These are phyloP conservation scores for Syzygium grande DNA, from an alignment of 345 rosid species.

Conservation along the genomic window DNA sequence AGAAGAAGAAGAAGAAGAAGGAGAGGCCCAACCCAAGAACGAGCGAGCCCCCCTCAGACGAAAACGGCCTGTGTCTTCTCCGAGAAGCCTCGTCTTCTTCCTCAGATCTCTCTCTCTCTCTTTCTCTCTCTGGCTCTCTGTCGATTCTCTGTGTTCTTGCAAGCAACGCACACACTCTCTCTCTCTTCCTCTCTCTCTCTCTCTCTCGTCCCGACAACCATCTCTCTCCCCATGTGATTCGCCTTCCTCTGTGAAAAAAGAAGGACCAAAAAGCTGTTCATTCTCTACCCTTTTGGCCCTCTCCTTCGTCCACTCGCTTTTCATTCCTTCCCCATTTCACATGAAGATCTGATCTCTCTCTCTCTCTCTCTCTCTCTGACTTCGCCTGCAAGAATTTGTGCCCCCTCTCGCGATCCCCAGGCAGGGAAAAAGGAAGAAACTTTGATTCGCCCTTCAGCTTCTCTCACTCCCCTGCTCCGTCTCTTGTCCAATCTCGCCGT, in stretches of 20 bases:
- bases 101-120: neutral
- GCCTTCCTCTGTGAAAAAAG: neutral
- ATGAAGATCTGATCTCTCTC: neutral
- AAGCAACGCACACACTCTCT: neutral
- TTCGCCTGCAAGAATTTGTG: neutral
- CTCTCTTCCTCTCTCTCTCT: neutral
- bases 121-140: neutral
- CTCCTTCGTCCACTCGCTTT: neutral
- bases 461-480: neutral
- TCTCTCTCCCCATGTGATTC: neutral
- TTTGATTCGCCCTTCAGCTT: neutral
- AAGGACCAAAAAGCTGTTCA: neutral
- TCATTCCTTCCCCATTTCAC: neutral
- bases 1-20: neutral
- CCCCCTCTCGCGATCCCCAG: neutral
- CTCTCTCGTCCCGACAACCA: neutral
- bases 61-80: neutral
- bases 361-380: neutral
- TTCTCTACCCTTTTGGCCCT: neutral
- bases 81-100: neutral
- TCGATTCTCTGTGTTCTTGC: neutral
- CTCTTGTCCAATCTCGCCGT: neutral
- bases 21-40: neutral
- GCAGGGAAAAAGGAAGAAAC: neutral
- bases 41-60: neutral